Conservation (phyloP, 2,329 filamentous ascomycete genomes). For the Pestalotiopsis sp. region DNA sequence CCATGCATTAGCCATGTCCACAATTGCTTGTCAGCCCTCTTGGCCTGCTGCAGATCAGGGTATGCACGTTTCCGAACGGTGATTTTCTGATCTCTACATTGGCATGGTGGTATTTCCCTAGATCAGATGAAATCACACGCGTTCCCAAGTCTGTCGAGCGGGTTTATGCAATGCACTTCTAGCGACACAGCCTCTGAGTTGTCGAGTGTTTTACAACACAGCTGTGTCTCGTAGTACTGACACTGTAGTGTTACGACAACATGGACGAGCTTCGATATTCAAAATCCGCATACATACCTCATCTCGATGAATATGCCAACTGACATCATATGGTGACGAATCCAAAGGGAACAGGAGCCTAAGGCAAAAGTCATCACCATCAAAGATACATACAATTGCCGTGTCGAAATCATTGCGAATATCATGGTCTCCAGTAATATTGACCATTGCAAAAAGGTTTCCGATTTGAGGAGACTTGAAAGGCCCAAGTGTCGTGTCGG, state of each 20-base stretch:
- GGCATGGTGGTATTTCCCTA: background rate
- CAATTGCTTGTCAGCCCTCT: background rate
- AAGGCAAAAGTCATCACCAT: background rate
- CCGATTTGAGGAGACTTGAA: too few species aligned
- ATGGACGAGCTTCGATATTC: too few species aligned
- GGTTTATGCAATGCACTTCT: background rate
- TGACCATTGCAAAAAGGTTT: too few species aligned
- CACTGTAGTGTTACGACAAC: background rate
- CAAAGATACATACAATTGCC: background rate
- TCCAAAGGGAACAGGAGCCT: too few species aligned
- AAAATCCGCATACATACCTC: background rate
- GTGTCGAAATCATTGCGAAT: background rate
- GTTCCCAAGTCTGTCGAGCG: background rate
- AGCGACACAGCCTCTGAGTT: background rate
- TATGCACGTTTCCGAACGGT: background rate
- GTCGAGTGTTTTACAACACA: background rate
- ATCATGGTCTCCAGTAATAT: background rate
- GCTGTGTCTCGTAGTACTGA: background rate
- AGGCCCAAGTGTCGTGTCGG: background rate
- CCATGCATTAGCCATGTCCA: background rate
- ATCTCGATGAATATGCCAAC: too few species aligned
- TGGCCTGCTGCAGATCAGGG: background rate
- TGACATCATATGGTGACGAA: too few species aligned
- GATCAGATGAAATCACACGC: background rate
- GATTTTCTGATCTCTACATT: background rate